These are phyloP conservation scores for Cyberlindnera amylophila DNA, from an alignment of 805 yeast species.

Conservation along the genomic window DNA sequence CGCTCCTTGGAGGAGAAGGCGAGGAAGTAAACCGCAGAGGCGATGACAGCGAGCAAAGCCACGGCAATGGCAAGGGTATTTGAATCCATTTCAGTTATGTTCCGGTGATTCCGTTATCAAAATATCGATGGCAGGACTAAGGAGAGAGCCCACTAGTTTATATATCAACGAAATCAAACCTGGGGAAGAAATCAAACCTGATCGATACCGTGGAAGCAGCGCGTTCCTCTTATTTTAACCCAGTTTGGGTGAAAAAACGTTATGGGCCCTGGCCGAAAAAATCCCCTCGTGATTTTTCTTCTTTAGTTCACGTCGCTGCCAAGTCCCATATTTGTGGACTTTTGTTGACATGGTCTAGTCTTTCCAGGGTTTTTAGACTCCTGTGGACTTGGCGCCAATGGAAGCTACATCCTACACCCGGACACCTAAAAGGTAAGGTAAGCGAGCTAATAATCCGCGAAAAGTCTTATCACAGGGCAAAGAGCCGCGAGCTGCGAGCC, in stretches of 20 bases:
- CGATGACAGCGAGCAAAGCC: constrained; percentile 14
- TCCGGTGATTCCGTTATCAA: neutral
- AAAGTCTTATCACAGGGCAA: neutral
- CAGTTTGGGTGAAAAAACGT: neutral
- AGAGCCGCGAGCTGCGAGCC: too few relatives aligned
- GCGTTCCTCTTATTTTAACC: neutral
- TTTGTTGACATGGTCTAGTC: too few relatives aligned
- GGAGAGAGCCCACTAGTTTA: neutral
- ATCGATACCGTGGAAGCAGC: neutral
- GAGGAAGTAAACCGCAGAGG: constrained; percentile 9
- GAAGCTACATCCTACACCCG: neutral
- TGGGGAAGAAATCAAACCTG: neutral
- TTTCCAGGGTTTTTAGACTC: too few relatives aligned
- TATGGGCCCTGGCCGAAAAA: neutral
- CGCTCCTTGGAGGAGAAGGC: constrained; percentile 12
- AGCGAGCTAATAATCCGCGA: neutral
- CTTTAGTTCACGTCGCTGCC: neutral
- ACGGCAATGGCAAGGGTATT: constrained; percentile 10
- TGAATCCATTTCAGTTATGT: neutral
- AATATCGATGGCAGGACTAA: neutral
- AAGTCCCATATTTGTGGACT: neutral
- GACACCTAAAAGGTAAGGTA: neutral
- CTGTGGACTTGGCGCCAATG: neutral
- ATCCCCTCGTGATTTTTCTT: neutral
- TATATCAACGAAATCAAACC: neutral